Evolutionary conservation across 441 rosid species (phyloP).

Genomic region (Raphanus hybrid): DNA sequence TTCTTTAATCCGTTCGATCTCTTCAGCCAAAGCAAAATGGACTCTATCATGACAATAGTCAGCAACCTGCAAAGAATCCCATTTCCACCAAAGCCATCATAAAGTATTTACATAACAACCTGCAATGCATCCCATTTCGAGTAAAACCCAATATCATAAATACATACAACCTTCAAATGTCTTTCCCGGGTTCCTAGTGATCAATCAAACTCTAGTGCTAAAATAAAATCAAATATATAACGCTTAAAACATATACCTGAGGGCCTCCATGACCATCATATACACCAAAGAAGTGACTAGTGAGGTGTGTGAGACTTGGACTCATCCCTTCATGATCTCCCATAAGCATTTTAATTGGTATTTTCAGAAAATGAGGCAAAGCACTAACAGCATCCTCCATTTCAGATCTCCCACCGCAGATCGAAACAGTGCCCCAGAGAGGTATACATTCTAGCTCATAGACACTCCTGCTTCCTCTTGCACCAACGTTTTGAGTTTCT

Average conservation of each 20-base stretch:
- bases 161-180: constrained; percentile 17
- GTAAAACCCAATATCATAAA: constrained; percentile 31
- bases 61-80: constrained; percentile 68
- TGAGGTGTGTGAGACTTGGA: background rate
- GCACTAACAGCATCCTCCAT: background rate
- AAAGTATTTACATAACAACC: constrained; percentile 27
- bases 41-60: constrained; percentile 74
- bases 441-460: background rate
- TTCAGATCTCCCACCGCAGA: background rate
- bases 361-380: background rate
- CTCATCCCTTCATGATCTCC: constrained; percentile 5
- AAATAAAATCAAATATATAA: background rate
- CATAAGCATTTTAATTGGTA: background rate
- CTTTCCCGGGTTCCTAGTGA: constrained; percentile 8
- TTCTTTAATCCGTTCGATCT: constrained; percentile 58
- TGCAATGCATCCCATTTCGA: constrained; percentile 41
- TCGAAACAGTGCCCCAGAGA: background rate
- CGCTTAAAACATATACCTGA: background rate
- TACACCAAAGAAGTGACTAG: background rate
- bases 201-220: background rate
- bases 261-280: background rate
- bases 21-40: constrained; percentile 75
- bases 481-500: background rate
- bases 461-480: background rate
- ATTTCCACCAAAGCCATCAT: constrained; percentile 5